Evolutionary conservation across 371 early-diverging fungal genomes (phyloP), one percentile per base, ranked within the genome.

Genomic region (Paraphysoderma sedebokerense): DNA sequence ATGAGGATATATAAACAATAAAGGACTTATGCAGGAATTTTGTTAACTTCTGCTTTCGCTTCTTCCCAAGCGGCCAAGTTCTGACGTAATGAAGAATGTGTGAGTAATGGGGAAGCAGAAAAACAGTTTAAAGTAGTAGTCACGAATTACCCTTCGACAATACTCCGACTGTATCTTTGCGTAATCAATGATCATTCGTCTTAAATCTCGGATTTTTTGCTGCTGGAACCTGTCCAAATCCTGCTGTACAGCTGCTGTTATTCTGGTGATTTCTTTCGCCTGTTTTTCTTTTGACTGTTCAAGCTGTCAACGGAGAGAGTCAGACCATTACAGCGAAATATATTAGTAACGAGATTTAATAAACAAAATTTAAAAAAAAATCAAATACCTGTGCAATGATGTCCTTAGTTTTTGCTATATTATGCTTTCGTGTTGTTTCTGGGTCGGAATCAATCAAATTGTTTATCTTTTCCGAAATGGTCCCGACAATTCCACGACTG

Each of bases 401-500:
- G 55, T 92, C 93, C n/a, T 78, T 74, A 5, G 88, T 82, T 49
- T 77, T 85, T 7, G 85, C 83, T 40, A 96, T 87, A 49, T 81
- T 81, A 56, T 79, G 81, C 34, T 89, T 81, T 17, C 93, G 77
- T 22, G 89, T 82, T 15, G 80, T 77, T 46, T 87, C 89, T 1
- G 92, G 92, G 57, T 96, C 91, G 6, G 87, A 87, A 65, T 92
- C 96, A 55, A 92, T 85, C 41, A 96, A 76, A 1, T 88, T 85
- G 53, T 28, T 67, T 66, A 15, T 67, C 19, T 5, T 57, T 54
- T 8, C 65, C 59, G 29, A 65, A 29, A 30, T 61, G 4, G 42
- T 31, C 17, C 19, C 2, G n/a, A 20, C 42, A 31, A 24, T 23
- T 20, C 42, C 42, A 19, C 6, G 22, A 24, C 38, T 24, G 5